Conservation (phyloP, 1,139 yeast genomes). For the Kurtzmaniella quercitrusa region DNA sequence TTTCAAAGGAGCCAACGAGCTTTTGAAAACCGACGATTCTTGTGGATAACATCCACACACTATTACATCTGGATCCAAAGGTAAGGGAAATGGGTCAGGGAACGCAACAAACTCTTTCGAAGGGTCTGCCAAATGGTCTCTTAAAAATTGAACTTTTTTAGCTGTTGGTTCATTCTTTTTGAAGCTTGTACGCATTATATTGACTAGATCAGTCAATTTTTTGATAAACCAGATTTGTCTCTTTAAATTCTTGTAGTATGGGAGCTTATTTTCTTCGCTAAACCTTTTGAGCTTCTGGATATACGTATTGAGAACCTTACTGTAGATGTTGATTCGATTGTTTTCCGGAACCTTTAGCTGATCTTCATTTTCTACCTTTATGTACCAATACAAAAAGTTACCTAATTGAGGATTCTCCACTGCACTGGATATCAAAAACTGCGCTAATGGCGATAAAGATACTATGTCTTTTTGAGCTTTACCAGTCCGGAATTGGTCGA, state of each 20-base stretch:
- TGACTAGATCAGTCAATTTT: constrained; percentile 39
- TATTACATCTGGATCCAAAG: constrained; percentile 64
- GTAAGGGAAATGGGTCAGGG: constrained; percentile 57
- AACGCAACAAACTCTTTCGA: constrained; percentile 40
- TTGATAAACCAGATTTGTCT: constrained; percentile 45
- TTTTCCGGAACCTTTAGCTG: constrained; percentile 28
- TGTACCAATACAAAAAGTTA: constrained; percentile 86
- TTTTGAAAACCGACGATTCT: constrained; percentile 82
- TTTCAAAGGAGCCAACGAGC: constrained; percentile 84
- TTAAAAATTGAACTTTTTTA: constrained; percentile 38
- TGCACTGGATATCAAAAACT: constrained; percentile 72
- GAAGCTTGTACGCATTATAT: constrained; percentile 34
- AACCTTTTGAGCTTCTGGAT: constrained; percentile 33
- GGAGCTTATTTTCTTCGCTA: constrained; percentile 26
- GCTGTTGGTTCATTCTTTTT: constrained; percentile 42
- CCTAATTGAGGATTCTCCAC: constrained; percentile 65
- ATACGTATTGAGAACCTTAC: constrained; percentile 34
- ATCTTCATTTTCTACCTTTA: constrained; percentile 82
- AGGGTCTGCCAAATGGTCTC: constrained; percentile 37
- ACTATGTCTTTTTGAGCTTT: constrained; percentile 19
- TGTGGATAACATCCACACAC: constrained; percentile 76
- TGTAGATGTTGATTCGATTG: constrained; percentile 22
- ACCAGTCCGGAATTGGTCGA: constrained; percentile 4
- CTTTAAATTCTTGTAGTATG: constrained; percentile 36
- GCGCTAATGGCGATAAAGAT: constrained; percentile 61